Percentiles rank a stretch among this genome's conserved stretches.
These are phyloP conservation scores for Fusarium solani-melongenae DNA, from an alignment of 2,329 filamentous ascomycete species.

Conservation along the genomic window DNA sequence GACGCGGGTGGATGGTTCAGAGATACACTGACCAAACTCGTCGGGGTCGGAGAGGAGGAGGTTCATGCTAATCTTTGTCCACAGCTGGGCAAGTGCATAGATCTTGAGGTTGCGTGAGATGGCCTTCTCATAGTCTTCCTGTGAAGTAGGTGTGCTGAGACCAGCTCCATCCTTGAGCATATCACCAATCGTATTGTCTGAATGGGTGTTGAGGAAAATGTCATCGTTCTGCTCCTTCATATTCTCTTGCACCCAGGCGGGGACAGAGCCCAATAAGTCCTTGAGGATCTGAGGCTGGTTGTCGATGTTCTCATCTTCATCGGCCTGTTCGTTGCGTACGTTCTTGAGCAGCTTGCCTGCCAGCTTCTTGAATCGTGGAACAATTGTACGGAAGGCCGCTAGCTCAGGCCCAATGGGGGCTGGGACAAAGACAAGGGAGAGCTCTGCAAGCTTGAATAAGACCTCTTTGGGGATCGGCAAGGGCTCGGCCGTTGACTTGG, in stretches of 20 bases:
- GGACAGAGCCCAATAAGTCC: not conserved
- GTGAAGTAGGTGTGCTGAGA: not conserved
- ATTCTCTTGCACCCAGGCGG: not conserved
- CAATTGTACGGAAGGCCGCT: not conserved
- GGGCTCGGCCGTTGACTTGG: not conserved
- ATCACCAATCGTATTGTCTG: not conserved
- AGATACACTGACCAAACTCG: not conserved
- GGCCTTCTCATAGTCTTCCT: not conserved
- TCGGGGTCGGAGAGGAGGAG: not conserved
- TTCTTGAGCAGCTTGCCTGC: not conserved
- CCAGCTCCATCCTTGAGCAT: not conserved
- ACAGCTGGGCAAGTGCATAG: not conserved
- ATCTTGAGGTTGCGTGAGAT: not conserved
- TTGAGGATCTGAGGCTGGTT: not conserved
- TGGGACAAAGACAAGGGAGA: not conserved
- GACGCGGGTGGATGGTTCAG: not conserved
- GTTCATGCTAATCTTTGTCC: not conserved
- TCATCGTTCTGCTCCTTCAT: not conserved
- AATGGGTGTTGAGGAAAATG: not conserved
- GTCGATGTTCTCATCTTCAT: not conserved
- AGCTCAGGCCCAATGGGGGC: not conserved
- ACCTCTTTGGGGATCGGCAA: not conserved
- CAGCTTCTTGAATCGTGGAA: not conserved
- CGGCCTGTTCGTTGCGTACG: not conserved
- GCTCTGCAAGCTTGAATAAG: not conserved